phyloP scores from a whole-genome alignment of 441 rosid genomes.

The Omphalea diandra region DNA sequence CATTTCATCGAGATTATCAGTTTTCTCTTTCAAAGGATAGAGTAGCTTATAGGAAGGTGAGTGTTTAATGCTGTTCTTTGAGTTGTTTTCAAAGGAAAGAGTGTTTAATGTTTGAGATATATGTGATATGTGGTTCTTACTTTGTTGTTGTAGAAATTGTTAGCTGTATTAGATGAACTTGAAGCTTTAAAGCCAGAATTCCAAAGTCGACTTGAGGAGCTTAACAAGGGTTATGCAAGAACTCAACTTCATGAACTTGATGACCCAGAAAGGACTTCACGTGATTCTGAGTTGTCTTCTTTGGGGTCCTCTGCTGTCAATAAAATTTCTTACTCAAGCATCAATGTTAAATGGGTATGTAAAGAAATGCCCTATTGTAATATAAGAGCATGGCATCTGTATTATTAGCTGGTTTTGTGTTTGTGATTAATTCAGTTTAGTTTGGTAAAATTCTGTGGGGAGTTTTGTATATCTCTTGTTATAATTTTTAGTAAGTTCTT shows the following conservation, averaged over 20 bases:
- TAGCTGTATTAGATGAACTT: constrained; percentile 69
- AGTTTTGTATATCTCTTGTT: too few relatives aligned
- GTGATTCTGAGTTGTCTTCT: constrained; percentile 37
- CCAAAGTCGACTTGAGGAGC: constrained; percentile 45
- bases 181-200: constrained; percentile 84
- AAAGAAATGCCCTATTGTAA: constrained; percentile 2
- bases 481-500: not conserved
- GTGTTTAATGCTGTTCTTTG: constrained; percentile 23
- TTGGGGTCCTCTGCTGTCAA: constrained; percentile 45
- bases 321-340: constrained; percentile 33
- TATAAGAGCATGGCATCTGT: not conserved
- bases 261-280: constrained; percentile 28
- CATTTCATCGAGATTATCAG: constrained; percentile 80
- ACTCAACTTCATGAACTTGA: constrained; percentile 37
- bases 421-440: not conserved
- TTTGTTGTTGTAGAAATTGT: constrained; percentile 51
- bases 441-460: not conserved
- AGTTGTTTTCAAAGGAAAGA: too few relatives aligned
- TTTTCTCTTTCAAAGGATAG: constrained; percentile 52
- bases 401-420: not conserved
- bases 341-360: constrained; percentile 46
- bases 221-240: constrained; percentile 40
- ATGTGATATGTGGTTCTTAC: constrained; percentile 13
- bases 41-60: constrained; percentile 65
- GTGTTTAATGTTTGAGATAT: not conserved